Evolutionary conservation across 2,329 filamentous ascomycete species (phyloP).

Genomic region (Colletotrichum salicis): DNA sequence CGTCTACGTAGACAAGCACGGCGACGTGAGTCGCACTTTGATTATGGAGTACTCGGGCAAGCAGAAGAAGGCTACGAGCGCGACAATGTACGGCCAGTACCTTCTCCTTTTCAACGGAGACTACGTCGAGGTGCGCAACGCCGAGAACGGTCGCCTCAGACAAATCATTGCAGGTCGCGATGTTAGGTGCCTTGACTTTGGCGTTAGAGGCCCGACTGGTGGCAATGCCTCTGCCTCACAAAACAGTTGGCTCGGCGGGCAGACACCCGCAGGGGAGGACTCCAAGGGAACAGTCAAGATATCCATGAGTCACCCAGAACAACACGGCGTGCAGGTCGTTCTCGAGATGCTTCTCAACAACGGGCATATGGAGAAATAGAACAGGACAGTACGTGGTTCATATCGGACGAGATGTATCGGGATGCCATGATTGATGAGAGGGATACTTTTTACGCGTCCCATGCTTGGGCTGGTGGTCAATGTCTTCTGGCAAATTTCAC

Average conservation of each 20-base stretch:
- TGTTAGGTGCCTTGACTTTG: conserved; percentile 90
- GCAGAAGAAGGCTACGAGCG: conserved; percentile 78
- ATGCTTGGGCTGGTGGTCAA: conserved; percentile 5
- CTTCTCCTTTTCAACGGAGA: conserved; percentile 94
- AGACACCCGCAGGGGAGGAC: conserved; percentile 52
- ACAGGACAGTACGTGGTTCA: not conserved
- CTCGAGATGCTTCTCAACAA: conserved; percentile 94
- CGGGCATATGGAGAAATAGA: conserved; percentile 70
- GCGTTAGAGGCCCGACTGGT: conserved; percentile 71
- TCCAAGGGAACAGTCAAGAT: conserved; percentile 88
- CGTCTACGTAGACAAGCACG: conserved; percentile 98
- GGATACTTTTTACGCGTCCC: not conserved
- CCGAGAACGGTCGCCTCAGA: conserved; percentile 90
- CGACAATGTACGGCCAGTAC: conserved; percentile 91
- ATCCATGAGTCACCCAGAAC: conserved; percentile 92
- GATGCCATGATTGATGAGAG: conserved; percentile 19
- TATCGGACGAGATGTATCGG: not conserved
- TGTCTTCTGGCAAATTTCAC: not conserved
- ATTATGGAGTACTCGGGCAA: conserved; percentile 99
- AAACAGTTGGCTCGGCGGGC: conserved; percentile 44
- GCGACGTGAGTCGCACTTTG: conserved; percentile 90
- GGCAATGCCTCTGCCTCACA: conserved; percentile 49
- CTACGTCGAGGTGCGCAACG: conserved; percentile 96
- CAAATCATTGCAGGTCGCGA: conserved; percentile 95
- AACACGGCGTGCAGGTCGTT: conserved; percentile 85